Conservation (phyloP, 345 rosid genomes). For the Acer negundo region DNA sequence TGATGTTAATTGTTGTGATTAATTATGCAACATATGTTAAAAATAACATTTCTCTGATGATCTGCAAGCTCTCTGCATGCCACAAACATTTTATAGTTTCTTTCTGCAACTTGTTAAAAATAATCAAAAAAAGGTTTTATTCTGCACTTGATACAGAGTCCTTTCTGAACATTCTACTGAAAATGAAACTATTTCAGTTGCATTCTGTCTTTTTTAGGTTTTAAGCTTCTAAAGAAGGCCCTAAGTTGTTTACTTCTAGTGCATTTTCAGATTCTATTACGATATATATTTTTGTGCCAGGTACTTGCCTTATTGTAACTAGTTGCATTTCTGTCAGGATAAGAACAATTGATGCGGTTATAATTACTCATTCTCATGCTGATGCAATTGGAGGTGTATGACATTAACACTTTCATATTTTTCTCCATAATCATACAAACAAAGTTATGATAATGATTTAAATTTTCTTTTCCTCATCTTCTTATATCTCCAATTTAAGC, state of each 20-base stretch:
- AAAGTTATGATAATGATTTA: slow-evolving; percentile 15
- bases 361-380: slow-evolving; percentile 99
- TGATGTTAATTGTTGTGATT: neutral
- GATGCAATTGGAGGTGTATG: slow-evolving; percentile 98
- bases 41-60: neutral
- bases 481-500: slow-evolving; percentile 5
- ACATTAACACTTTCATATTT: slow-evolving; percentile 44
- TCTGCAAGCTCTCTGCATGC: neutral
- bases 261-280: slow-evolving; percentile 24
- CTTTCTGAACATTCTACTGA: neutral
- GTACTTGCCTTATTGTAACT: slow-evolving; percentile 38
- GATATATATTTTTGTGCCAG: slow-evolving; percentile 18
- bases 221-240: neutral
- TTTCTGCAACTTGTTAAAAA: neutral
- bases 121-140: too few relatives aligned
- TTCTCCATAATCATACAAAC: slow-evolving; percentile 19
- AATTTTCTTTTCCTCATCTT: slow-evolving; percentile 17
- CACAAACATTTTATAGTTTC: neutral
- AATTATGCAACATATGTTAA: neutral
- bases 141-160: neutral
- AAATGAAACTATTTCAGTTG: neutral
- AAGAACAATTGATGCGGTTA: slow-evolving; percentile 97
- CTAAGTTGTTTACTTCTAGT: neutral
- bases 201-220: slow-evolving; percentile 10
- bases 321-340: slow-evolving; percentile 76